These are phyloP conservation scores for Sporothrix inflata DNA, from an alignment of 2,329 filamentous ascomycete species.

Conservation along the genomic window DNA sequence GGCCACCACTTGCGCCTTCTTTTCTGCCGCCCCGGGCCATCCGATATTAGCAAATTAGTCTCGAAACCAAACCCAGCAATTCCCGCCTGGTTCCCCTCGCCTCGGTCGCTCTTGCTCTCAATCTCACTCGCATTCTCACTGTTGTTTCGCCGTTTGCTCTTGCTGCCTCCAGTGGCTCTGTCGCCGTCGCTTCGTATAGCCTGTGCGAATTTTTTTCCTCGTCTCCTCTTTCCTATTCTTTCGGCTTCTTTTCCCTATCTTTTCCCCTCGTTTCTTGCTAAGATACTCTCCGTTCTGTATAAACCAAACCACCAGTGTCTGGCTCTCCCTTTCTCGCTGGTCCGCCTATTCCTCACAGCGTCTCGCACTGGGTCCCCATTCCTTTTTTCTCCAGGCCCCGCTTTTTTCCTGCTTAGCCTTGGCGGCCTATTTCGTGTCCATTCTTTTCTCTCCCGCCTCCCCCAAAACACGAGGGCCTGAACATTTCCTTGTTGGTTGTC, in stretches of 20 bases:
- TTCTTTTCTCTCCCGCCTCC: slow-evolving; percentile 21
- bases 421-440: slow-evolving; percentile 28
- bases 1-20: slow-evolving; percentile 6
- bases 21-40: slow-evolving; percentile 32
- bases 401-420: slow-evolving; percentile 28
- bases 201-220: neutral
- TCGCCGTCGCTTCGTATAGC: slow-evolving; percentile 9
- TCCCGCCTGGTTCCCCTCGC: slow-evolving; percentile 23
- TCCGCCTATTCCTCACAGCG: neutral
- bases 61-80: slow-evolving; percentile 29
- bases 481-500: neutral
- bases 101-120: slow-evolving; percentile 20
- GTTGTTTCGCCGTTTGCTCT: slow-evolving; percentile 17
- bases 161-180: neutral
- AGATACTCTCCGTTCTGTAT: too few relatives aligned
- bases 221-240: slow-evolving; percentile 2
- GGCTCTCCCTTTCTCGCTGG: slow-evolving; percentile 12
- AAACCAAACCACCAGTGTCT: neutral
- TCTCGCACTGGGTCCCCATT: slow-evolving; percentile 11
- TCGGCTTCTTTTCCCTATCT: neutral
- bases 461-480: slow-evolving; percentile 25
- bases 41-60: slow-evolving; percentile 33
- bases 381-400: slow-evolving; percentile 23
- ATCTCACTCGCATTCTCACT: neutral
- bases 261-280: neutral